Conservation (phyloP, 768 basidiomycete genomes). For the Boletellus ananas region DNA sequence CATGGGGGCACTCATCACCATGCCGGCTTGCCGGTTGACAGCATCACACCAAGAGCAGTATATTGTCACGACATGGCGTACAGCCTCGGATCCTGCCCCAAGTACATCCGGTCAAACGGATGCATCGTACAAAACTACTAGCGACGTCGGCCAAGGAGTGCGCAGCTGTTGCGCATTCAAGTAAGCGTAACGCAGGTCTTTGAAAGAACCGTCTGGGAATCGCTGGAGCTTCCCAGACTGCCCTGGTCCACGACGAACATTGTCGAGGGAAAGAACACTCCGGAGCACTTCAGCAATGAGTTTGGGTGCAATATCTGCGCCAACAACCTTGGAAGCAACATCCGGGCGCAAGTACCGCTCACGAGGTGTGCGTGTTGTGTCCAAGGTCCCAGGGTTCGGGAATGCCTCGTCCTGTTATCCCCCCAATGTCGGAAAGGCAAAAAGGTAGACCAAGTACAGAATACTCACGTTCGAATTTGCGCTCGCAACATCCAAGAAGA, state of each 20-base stretch:
- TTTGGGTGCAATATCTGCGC: constrained; percentile 55
- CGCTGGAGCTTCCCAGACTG: constrained; percentile 61
- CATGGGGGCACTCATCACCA: too few species aligned
- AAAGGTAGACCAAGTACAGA: background rate
- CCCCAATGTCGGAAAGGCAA: background rate
- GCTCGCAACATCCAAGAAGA: constrained; percentile 60
- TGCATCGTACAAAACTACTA: constrained; percentile 49
- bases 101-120: constrained; percentile 11
- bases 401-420: constrained; percentile 47
- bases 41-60: constrained; percentile 2
- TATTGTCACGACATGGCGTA: background rate
- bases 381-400: constrained; percentile 42
- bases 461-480: constrained; percentile 57
- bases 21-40: too few species aligned
- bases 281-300: constrained; percentile 61
- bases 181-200: constrained; percentile 52
- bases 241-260: constrained; percentile 63
- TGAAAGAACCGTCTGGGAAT: constrained; percentile 47
- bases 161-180: constrained; percentile 47
- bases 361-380: constrained; percentile 40
- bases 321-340: constrained; percentile 44
- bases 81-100: background rate
- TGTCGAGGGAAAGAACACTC: constrained; percentile 54
- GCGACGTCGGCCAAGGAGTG: constrained; percentile 63
- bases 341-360: constrained; percentile 50